These are phyloP conservation scores for Populus deltoides DNA, from an alignment of 345 rosid species.

Conservation along the genomic window DNA sequence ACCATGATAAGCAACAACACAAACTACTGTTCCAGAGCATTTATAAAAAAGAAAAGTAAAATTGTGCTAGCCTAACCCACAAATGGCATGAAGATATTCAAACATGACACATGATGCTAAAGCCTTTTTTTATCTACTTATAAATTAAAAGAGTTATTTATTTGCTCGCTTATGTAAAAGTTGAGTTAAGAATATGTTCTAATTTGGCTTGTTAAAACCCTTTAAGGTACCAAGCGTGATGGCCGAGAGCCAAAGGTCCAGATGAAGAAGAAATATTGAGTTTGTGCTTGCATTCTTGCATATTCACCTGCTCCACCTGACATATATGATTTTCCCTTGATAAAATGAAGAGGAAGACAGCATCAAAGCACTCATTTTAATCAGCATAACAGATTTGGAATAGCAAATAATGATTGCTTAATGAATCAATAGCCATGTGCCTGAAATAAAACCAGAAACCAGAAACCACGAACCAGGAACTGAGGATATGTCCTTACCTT, in stretches of 20 bases:
- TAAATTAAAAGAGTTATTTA: no score
- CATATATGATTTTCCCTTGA: neutral
- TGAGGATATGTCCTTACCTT: constrained; percentile 48
- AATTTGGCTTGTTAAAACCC: neutral
- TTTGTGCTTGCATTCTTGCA: neutral
- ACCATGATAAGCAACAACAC: neutral
- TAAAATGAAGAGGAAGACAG: neutral
- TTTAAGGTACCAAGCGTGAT: neutral
- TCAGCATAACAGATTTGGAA: neutral
- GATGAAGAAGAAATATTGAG: neutral
- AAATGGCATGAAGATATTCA: neutral
- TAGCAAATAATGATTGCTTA: constrained; percentile 7
- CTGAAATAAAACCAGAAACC: constrained; percentile 9
- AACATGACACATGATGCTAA: no score
- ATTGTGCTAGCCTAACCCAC: neutral
- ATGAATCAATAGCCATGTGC: neutral
- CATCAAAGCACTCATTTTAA: neutral
- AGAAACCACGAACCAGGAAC: neutral
- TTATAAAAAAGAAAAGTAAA: neutral
- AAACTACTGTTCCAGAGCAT: neutral
- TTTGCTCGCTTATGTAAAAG: no score
- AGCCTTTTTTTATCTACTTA: neutral
- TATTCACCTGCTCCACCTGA: neutral
- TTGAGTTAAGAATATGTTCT: neutral
- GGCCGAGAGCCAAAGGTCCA: neutral